These are phyloP conservation scores for Aspergillus ochraceus DNA, from an alignment of 2,329 filamentous ascomycete genomes.

Conservation along the genomic window DNA sequence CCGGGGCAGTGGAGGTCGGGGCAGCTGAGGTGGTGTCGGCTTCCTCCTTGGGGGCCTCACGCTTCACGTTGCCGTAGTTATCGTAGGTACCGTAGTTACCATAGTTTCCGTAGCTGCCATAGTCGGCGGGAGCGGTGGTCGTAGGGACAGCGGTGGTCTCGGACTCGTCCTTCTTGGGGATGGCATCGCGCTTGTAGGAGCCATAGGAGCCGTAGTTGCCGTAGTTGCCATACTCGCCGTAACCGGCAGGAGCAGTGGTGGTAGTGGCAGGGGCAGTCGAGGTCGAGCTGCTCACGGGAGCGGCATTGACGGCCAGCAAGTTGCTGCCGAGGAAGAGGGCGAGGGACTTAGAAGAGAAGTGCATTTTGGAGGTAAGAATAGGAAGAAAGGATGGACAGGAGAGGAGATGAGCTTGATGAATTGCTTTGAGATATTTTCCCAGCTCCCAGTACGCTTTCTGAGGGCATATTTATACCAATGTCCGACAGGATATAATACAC, in stretches of 20 bases:
- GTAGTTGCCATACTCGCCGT: slow-evolving; percentile 13
- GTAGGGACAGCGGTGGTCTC: slow-evolving; percentile 1
- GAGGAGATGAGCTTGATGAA: background rate
- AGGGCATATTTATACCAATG: background rate
- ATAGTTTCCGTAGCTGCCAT: slow-evolving; percentile 19
- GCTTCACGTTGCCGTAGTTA: slow-evolving; percentile 8
- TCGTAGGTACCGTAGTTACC: slow-evolving; percentile 16
- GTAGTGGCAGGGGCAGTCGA: slow-evolving; percentile 5
- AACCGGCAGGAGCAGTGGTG: background rate
- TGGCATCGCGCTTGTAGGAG: background rate
- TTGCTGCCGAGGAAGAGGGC: slow-evolving; percentile 14
- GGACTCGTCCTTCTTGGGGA: background rate
- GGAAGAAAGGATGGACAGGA: background rate
- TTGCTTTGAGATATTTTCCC: background rate
- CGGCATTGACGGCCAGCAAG: slow-evolving; percentile 10
- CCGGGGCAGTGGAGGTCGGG: background rate
- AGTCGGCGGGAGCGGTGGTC: slow-evolving; percentile 4
- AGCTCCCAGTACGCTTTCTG: background rate
- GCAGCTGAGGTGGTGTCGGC: background rate
- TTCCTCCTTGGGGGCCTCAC: slow-evolving; percentile 1
- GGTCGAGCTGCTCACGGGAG: slow-evolving; percentile 6
- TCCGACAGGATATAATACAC: background rate
- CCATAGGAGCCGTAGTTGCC: slow-evolving; percentile 15
- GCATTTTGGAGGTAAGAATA: background rate
- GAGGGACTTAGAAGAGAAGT: slow-evolving; percentile 4